Conservation (phyloP, 2,329 filamentous ascomycete species). For the Didymella pomorum region DNA sequence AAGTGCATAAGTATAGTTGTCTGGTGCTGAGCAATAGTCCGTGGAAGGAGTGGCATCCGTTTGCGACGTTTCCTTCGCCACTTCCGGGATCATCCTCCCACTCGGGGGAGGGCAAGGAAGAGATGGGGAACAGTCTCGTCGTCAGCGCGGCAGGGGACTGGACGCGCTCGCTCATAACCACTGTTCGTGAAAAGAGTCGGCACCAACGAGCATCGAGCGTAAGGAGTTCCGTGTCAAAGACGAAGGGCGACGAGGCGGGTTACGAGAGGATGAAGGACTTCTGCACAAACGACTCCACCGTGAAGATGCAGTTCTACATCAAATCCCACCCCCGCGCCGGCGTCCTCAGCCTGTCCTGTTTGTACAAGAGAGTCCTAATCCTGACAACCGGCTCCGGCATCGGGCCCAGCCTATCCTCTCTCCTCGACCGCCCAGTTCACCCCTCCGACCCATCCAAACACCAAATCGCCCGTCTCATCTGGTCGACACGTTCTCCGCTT, state of each 20-base stretch:
- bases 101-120: constrained; percentile 18
- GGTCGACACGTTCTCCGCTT: constrained; percentile 70
- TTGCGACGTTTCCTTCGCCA: constrained; percentile 48
- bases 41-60: constrained; percentile 48
- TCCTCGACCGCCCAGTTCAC: constrained; percentile 63
- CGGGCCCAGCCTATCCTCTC: constrained; percentile 56
- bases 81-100: constrained; percentile 17
- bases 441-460: no score
- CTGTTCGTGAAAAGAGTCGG: constrained; percentile 10
- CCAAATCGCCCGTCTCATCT: constrained; percentile 69
- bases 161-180: constrained; percentile 36
- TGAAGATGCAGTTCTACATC: constrained; percentile 34
- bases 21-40: constrained; percentile 40
- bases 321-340: constrained; percentile 42
- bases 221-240: no score
- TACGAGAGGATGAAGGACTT: no score
- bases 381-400: constrained; percentile 49
- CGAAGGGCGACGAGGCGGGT: no score
- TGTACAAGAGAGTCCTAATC: constrained; percentile 45
- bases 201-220: no score
- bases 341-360: constrained; percentile 41
- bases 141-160: constrained; percentile 49
- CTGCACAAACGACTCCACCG: not conserved
- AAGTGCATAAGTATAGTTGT: constrained; percentile 43
- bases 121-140: constrained; percentile 43